A percentile compares a stretch with the other conserved stretches of the same genome.
These are phyloP conservation scores for Leccinum brunneo-olivaceum DNA, from an alignment of 1,284 basidiomycete genomes.

Conservation along the genomic window DNA sequence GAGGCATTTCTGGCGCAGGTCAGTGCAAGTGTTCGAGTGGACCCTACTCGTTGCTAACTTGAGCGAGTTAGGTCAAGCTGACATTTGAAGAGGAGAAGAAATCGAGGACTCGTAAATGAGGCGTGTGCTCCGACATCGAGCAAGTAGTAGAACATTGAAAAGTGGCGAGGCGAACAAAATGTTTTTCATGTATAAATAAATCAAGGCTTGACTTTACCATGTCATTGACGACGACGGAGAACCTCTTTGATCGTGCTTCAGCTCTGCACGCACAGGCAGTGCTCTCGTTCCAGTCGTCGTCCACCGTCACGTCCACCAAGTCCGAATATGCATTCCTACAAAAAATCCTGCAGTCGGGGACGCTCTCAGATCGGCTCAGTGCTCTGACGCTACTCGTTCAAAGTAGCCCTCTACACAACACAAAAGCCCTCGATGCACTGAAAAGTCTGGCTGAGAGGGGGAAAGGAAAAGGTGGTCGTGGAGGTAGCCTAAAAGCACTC, in stretches of 20 bases:
- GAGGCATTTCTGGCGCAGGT: slow-evolving; percentile 28
- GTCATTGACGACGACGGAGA: no score
- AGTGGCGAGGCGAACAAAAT: no score
- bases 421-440: slow-evolving; percentile 72
- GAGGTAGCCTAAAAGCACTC: slow-evolving; percentile 86
- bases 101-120: no score
- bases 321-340: slow-evolving; percentile 77
- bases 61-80: slow-evolving; percentile 21
- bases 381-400: slow-evolving; percentile 90
- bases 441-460: slow-evolving; percentile 71
- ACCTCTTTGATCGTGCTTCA: slow-evolving; percentile 43
- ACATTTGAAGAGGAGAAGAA: slow-evolving; percentile 25
- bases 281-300: slow-evolving; percentile 39
- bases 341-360: slow-evolving; percentile 82
- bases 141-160: no score
- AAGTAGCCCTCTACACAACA: slow-evolving; percentile 86
- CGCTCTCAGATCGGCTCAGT: slow-evolving; percentile 88
- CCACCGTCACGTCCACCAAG: slow-evolving; percentile 34
- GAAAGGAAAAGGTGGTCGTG: slow-evolving; percentile 80
- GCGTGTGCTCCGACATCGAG: no score
- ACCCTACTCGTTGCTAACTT: background rate
- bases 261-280: slow-evolving; percentile 48
- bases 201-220: no score
- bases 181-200: no score
- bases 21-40: background rate